Percentiles rank a stretch among this genome's conserved stretches.
Conservation (phyloP, 306 rosid species). For the Lagenaria siceraria region DNA sequence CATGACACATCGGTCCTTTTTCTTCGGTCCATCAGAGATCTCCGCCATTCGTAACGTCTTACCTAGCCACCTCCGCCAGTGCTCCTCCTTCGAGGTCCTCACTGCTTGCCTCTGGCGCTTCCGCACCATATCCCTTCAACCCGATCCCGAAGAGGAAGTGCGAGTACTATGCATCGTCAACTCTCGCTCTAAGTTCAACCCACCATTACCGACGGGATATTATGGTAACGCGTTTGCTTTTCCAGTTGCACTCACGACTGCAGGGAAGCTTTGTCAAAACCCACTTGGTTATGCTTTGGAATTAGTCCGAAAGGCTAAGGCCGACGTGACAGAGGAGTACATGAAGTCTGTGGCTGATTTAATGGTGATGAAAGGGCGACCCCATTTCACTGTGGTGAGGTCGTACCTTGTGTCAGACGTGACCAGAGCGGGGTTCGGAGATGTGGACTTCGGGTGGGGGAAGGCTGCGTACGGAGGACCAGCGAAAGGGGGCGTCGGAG, state of each 20-base stretch:
- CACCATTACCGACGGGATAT: slow-evolving; percentile 38
- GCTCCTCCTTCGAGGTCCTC: slow-evolving; percentile 17
- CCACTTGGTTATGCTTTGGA: slow-evolving; percentile 40
- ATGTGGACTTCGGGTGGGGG: slow-evolving; percentile 59
- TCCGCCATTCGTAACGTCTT: slow-evolving; percentile 1
- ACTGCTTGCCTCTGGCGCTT: slow-evolving; percentile 24
- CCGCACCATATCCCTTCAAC: slow-evolving; percentile 11
- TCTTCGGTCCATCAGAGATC: slow-evolving; percentile 8
- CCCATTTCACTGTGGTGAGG: slow-evolving; percentile 31
- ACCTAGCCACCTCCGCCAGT: slow-evolving; percentile 4
- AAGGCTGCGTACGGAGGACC: slow-evolving; percentile 38
- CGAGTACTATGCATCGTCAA: slow-evolving; percentile 2
- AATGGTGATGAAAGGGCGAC: slow-evolving; percentile 28
- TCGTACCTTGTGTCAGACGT: slow-evolving; percentile 36
- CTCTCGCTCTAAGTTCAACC: slow-evolving; percentile 15
- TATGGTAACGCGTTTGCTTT: slow-evolving; percentile 48
- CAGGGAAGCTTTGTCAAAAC: slow-evolving; percentile 23
- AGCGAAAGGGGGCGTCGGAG: slow-evolving; percentile 31
- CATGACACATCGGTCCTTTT: slow-evolving; percentile 6
- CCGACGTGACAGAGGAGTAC: slow-evolving; percentile 33
- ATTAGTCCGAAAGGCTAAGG: slow-evolving; percentile 35
- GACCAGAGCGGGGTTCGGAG: slow-evolving; percentile 32
- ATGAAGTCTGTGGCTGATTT: slow-evolving; percentile 44
- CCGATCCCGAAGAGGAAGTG: not conserved
- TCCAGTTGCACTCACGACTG: slow-evolving; percentile 28